Evolutionary conservation across 768 basidiomycete genomes (phyloP), one percentile per base, ranked within the genome.

Genomic region (Serpula lacrymans): DNA sequence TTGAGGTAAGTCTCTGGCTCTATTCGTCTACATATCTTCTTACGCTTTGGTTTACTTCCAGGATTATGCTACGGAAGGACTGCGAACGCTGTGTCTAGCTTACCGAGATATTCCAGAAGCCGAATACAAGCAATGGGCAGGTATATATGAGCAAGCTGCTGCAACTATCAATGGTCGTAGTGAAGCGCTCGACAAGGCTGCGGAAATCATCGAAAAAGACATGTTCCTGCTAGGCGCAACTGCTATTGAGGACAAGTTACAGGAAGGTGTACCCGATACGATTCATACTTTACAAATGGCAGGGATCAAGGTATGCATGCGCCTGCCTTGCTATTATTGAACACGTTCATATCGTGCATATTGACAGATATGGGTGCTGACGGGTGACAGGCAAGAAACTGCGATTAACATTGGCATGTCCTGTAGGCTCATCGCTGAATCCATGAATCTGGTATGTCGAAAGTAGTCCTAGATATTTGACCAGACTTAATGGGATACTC

Each of bases 321-420:
- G 17, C 11, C 9, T 29, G 8, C 20, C 13, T 18, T 21, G 17
- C n/a, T 7, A n/a, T 22, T 36, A 6, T 32, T 21, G 20, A 18
- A 13, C 22, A 11, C 21, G n/a, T 6, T 26, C 16, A 24, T 2
- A 21, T 4, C 22, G 38, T 44, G 21, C 26, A 46, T n/a, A 39
- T 34, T 14, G 36, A 12, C 48, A 87, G 84, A 83, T 99, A 13
- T 99, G 96, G 96, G 94, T 99, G 6, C 68, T 99, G 37, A 99
- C 96, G 2, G 96, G 96, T 1, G 96, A 99, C 62, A 72, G 96
- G 49, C 96, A 99, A 67, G 96, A 99, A 64, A 99, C 96, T 1
- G 96, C 96, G 12, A 97, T 99, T 64, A 99, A 99, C 55, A 98
- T 99, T 48, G 96, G 96, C 38, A 84, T 98, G 77, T 95, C 93